Percentiles rank a stretch among this genome's conserved stretches.
phyloP scores from a whole-genome alignment of 495 filamentous ascomycete genomes.

The Penicillium roqueforti region DNA sequence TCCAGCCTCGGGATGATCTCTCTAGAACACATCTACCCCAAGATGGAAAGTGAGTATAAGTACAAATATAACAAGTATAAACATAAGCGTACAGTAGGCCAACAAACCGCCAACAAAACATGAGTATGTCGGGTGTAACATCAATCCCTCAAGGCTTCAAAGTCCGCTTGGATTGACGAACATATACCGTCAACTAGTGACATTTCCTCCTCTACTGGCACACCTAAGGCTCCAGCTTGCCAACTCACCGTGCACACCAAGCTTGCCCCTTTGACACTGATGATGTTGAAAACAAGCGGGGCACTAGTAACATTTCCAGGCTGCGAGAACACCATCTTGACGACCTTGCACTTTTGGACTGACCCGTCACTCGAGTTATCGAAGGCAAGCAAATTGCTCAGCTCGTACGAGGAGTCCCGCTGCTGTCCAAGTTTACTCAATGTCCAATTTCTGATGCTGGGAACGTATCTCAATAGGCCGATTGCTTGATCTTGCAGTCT shows the following conservation, averaged over 20 bases:
- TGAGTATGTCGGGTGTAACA: too few relatives aligned
- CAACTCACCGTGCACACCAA: conserved; percentile 22
- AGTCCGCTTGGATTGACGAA: conserved; percentile 15
- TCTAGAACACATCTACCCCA: too few relatives aligned
- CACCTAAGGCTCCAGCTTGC: conserved; percentile 23
- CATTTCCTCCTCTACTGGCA: conserved; percentile 14
- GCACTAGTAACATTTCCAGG: conserved; percentile 23
- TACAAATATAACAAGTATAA: too few relatives aligned
- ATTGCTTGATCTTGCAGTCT: conserved; percentile 25
- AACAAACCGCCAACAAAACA: too few relatives aligned
- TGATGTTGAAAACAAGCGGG: conserved; percentile 23
- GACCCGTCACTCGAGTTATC: conserved; percentile 8
- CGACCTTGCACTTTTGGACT: conserved; percentile 13
- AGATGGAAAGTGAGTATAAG: too few relatives aligned
- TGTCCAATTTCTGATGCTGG: conserved; percentile 21
- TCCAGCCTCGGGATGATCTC: too few relatives aligned
- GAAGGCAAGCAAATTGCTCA: conserved; percentile 28
- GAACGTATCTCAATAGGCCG: conserved; percentile 23
- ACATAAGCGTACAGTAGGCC: too few relatives aligned
- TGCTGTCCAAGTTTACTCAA: conserved; percentile 17
- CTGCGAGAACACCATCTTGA: conserved; percentile 29
- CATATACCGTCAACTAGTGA: conserved; percentile 19
- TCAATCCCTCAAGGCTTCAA: conserved; percentile 8
- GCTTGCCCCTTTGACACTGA: conserved; percentile 24
- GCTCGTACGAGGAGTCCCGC: conserved; percentile 25